Evolutionary conservation across 768 basidiomycete species (phyloP).

Genomic region (Trichaptum fuscoviolaceum): DNA sequence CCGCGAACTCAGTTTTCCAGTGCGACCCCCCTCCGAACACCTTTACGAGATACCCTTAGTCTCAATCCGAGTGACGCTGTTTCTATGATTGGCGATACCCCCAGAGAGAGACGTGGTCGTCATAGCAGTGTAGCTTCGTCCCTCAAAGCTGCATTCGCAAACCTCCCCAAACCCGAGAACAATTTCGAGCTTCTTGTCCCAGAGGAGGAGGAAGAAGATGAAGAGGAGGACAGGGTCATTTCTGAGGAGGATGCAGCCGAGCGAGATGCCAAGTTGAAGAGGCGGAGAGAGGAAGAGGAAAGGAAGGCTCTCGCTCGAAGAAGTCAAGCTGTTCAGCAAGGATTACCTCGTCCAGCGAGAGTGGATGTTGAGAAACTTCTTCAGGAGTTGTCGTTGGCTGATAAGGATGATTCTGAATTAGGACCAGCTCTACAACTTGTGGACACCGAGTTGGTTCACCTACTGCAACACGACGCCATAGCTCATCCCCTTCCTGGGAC

Average conservation of each 20-base stretch:
- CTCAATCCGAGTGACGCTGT: slow-evolving; percentile 74
- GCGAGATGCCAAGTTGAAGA: slow-evolving; percentile 70
- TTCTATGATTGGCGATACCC: slow-evolving; percentile 57
- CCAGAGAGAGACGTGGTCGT: slow-evolving; percentile 67
- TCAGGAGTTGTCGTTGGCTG: slow-evolving; percentile 47
- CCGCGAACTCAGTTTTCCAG: slow-evolving; percentile 43
- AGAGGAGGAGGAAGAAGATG: slow-evolving; percentile 64
- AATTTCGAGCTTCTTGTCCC: slow-evolving; percentile 94
- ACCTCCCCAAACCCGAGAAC: slow-evolving; percentile 88
- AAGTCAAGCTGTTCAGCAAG: slow-evolving; percentile 74
- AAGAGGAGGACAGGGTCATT: slow-evolving; percentile 28
- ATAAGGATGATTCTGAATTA: slow-evolving; percentile 33
- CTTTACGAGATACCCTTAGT: slow-evolving; percentile 84
- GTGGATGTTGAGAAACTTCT: slow-evolving; percentile 68
- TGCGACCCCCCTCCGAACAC: slow-evolving; percentile 88
- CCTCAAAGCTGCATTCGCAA: slow-evolving; percentile 76
- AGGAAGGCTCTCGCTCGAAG: slow-evolving; percentile 74
- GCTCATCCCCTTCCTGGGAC: slow-evolving; percentile 87
- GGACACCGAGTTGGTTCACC: slow-evolving; percentile 67
- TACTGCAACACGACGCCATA: slow-evolving; percentile 86
- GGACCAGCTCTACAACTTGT: slow-evolving; percentile 57
- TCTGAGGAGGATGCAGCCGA: slow-evolving; percentile 90
- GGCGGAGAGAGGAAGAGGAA: slow-evolving; percentile 70
- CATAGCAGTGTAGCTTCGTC: slow-evolving; percentile 64
- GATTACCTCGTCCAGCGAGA: slow-evolving; percentile 80